Base-by-base conservation (phyloP, 306 rosid genomes). In the Bauhinia variegata region DNA sequence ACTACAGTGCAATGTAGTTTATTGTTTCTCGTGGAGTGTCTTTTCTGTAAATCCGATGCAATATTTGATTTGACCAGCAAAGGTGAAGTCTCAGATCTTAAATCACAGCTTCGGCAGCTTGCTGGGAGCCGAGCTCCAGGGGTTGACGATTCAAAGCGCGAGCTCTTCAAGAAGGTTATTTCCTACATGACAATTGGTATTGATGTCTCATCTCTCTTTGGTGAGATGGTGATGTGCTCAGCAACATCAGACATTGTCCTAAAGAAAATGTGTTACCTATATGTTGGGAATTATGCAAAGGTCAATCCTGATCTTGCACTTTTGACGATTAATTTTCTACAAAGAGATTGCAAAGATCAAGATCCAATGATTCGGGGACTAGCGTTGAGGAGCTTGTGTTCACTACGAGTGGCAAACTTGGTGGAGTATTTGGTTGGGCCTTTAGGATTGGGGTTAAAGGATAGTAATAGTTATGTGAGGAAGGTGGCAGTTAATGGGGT, bases 211-310 rank as follows among this genome's bases (percentile, higher is more conserved):
- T 75, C 99, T 41, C 85, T 95, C 33, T 95, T 95, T 5, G 97
- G 97, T 14, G 99, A 95, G 92, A 95, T 95, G 97, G 97, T 95
- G 42, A 95, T 95, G 99, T 95, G 99, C 72, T 95, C 99, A 4
- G 99, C 96, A 12, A 83, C 99, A 2, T 83, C 97, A 0, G 97
- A 91, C 69, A 95, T 90, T 33, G 97, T 95, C 69, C 73, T 95
- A 69, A 95, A 95, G 76, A 95, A 95, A 66, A 95, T 95, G 99
- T 95, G 99, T 70, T 95, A 95, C 79, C 83, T 95, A 3, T 95
- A 95, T 76, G 99, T 95, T 74, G 97, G 99, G 53, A 95, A 90
- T 65, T 95, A 88, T 60, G 99, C 99, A 1, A 88, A 87, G 88
- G 97, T 63, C 50, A 95, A 95, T 79, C 99, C 99, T 18, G 96